These are phyloP conservation scores for Barnettozyma pratensis DNA, from an alignment of 805 yeast species.

Conservation along the genomic window DNA sequence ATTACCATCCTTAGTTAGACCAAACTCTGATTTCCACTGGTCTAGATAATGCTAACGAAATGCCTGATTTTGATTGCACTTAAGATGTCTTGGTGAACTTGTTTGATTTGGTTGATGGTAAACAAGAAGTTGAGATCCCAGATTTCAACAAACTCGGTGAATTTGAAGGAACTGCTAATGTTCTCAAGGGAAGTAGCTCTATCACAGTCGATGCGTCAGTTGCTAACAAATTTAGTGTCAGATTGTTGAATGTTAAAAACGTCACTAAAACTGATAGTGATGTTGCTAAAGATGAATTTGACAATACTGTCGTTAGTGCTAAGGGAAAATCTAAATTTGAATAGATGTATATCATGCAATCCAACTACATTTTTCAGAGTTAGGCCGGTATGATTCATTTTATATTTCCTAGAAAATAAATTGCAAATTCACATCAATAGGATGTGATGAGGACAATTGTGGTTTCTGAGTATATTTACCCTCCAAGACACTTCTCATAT, in stretches of 20 bases:
- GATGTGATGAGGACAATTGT: constrained; percentile 76
- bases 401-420: constrained; percentile 28
- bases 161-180: constrained; percentile 10
- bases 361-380: no score
- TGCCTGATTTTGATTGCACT: constrained; percentile 18
- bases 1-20: constrained; percentile 17
- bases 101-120: constrained; percentile 15
- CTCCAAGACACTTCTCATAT: constrained; percentile 57
- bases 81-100: constrained; percentile 18
- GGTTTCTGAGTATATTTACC: constrained; percentile 77
- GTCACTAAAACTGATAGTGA: not conserved
- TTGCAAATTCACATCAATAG: constrained; percentile 57
- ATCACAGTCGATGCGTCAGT: constrained; percentile 9
- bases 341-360: no score
- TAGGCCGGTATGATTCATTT: no score
- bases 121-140: constrained; percentile 16
- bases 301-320: constrained; percentile 7
- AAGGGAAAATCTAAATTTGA: not conserved
- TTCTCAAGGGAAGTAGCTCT: constrained; percentile 4
- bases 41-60: constrained; percentile 11
- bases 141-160: constrained; percentile 11
- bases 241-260: constrained; percentile 8
- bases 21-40: constrained; percentile 15
- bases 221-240: constrained; percentile 13
- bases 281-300: constrained; percentile 10